Conservation (phyloP, 495 filamentous ascomycete genomes). For the Podospora fimiseda region DNA sequence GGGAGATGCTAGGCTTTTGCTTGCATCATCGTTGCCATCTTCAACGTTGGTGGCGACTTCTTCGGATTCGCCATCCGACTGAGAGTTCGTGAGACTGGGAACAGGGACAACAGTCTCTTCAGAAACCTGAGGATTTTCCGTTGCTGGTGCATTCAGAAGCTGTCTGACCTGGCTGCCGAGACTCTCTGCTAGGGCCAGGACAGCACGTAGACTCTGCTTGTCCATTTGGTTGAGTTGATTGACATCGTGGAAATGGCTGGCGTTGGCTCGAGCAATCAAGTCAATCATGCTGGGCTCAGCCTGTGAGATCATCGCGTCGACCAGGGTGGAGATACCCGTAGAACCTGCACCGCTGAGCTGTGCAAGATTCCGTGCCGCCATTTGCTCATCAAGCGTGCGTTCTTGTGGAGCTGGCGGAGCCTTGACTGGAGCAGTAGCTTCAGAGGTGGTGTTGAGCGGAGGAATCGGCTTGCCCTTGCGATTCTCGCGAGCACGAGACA, state of each 20-base stretch:
- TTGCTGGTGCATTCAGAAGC: conserved; percentile 9
- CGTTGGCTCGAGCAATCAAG: conserved; percentile 31
- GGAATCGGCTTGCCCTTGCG: conserved; percentile 25
- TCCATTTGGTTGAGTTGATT: conserved; percentile 22
- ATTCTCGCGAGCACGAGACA: conserved; percentile 37
- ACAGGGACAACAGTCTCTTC: conserved; percentile 6
- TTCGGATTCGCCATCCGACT: conserved; percentile 12
- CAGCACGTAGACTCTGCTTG: conserved; percentile 28
- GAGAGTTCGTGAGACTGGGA: conserved; percentile 18
- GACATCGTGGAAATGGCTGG: conserved; percentile 21
- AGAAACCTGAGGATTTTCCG: conserved; percentile 1
- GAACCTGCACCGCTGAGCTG: conserved; percentile 32
- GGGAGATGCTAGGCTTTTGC: conserved; percentile 20
- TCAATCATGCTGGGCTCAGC: conserved; percentile 23
- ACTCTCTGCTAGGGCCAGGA: conserved; percentile 27
- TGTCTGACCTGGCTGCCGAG: conserved; percentile 9
- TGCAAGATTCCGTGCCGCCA: conserved; percentile 52
- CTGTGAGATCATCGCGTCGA: conserved; percentile 34
- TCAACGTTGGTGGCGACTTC: background rate
- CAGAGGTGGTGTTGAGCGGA: conserved; percentile 13
- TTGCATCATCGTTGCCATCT: conserved; percentile 1
- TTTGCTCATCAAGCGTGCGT: conserved; percentile 36
- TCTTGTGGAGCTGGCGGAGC: conserved; percentile 10
- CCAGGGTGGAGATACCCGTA: conserved; percentile 29
- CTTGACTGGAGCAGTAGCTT: background rate